Evolutionary conservation across 129 eudicot genomes (phyloP).

Genomic region (Lactuca sativa): DNA sequence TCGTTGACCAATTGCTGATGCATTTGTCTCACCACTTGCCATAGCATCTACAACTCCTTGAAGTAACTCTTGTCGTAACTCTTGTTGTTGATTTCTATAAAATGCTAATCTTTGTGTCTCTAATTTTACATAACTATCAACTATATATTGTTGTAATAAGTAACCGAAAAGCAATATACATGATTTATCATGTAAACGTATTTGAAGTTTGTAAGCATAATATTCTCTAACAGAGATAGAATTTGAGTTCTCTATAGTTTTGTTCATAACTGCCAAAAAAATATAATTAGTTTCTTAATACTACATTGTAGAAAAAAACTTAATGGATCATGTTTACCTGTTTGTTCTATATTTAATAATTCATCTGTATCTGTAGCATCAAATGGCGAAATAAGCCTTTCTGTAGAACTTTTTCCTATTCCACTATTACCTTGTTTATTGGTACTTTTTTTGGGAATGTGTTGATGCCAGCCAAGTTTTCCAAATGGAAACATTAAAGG

Average conservation of each 20-base stretch:
- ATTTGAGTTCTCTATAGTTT: not conserved
- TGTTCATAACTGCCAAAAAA: not conserved
- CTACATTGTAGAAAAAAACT: not conserved
- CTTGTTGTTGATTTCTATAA: not conserved
- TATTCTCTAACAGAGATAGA: not conserved
- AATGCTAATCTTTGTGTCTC: conserved; percentile 4
- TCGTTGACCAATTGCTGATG: not conserved
- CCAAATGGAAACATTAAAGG: no score
- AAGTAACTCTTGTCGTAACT: not conserved
- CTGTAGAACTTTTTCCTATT: no score
- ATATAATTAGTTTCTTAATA: not conserved
- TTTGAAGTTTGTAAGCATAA: conserved; percentile 8
- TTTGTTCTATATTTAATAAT: not conserved
- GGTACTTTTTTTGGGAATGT: not conserved
- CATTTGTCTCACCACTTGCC: not conserved
- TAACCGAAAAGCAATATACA: not conserved
- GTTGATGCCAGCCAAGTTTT: no score
- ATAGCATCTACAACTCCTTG: not conserved
- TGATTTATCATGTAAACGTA: not conserved
- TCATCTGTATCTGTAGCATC: not conserved
- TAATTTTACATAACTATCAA: not conserved
- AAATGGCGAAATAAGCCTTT: not conserved
- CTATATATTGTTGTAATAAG: not conserved
- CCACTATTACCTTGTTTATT: not conserved
- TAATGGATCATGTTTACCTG: not conserved